Percentiles rank a stretch among this genome's conserved stretches.
Conservation (phyloP, 345 rosid species). For the Camelina laxa region DNA sequence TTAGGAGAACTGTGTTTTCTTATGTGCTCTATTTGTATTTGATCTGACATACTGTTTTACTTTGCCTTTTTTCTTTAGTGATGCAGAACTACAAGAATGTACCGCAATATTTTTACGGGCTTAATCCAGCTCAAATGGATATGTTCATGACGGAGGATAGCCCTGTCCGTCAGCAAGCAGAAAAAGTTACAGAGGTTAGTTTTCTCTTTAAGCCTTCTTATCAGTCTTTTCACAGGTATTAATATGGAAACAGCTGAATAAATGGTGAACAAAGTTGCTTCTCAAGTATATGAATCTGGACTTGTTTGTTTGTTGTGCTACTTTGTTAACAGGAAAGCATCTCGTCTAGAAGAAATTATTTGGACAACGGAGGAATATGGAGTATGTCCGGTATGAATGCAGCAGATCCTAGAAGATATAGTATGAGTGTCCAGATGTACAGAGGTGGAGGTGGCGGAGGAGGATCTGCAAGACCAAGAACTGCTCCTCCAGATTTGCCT, state of each 20-base stretch:
- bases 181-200: conserved; percentile 71
- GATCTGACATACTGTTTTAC: background rate
- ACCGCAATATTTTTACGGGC: conserved; percentile 81
- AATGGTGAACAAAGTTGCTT: background rate
- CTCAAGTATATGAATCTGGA: background rate
- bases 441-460: conserved; percentile 75
- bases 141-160: conserved; percentile 93
- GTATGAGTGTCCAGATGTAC: conserved; percentile 80
- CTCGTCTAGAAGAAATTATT: conserved; percentile 66
- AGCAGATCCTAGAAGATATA: conserved; percentile 56
- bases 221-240: background rate
- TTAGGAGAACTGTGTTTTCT: background rate
- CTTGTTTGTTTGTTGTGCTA: conserved; percentile 2
- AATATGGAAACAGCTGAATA: background rate
- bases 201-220: conserved; percentile 24
- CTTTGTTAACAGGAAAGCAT: conserved; percentile 65
- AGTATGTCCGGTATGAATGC: conserved; percentile 54
- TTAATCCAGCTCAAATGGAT: conserved; percentile 76
- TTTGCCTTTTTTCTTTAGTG: conserved; percentile 52
- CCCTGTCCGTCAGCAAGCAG: conserved; percentile 67
- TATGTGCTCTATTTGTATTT: background rate
- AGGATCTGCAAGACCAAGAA: conserved; percentile 49
- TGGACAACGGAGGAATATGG: conserved; percentile 70
- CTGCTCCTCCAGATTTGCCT: conserved; percentile 93
- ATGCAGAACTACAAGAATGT: conserved; percentile 82